phyloP scores from a whole-genome alignment of 306 rosid species.

The Gastrolobium bilobum region DNA sequence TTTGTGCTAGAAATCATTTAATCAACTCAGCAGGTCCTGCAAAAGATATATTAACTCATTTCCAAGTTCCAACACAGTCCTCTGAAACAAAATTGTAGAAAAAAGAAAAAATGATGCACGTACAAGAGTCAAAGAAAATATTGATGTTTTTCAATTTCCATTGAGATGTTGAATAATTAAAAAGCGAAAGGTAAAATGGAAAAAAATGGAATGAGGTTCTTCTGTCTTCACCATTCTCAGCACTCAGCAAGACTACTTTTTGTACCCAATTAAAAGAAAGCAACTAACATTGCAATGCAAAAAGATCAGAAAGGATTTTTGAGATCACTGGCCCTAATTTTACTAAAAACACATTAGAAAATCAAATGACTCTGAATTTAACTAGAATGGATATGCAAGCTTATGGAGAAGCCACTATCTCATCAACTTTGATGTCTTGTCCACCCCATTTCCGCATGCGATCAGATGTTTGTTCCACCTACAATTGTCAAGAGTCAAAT shows the following conservation, averaged over 20 bases:
- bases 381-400: not conserved
- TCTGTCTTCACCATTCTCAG: constrained; percentile 7
- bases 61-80: no score
- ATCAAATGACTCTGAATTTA: constrained; percentile 12
- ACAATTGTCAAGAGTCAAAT: constrained; percentile 13
- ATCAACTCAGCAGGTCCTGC: not conserved
- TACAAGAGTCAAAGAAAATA: not conserved
- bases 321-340: constrained; percentile 19
- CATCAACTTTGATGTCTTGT: constrained; percentile 40
- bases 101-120: not conserved
- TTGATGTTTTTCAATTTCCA: not conserved
- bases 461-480: constrained; percentile 54
- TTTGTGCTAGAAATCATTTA: not conserved
- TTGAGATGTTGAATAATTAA: constrained; percentile 13
- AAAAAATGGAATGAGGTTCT: not conserved
- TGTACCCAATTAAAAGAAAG: not conserved
- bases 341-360: not conserved
- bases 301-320: constrained; percentile 3
- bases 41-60: not conserved
- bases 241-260: not conserved
- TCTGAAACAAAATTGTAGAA: not conserved
- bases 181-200: not conserved
- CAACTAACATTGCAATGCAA: constrained; percentile 11
- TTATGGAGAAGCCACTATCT: constrained; percentile 40
- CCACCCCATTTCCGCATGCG: constrained; percentile 59